A percentile compares a stretch with the other conserved stretches of the same genome.
These are phyloP conservation scores for Sonneratia alba DNA, from an alignment of 345 rosid genomes.

Conservation along the genomic window DNA sequence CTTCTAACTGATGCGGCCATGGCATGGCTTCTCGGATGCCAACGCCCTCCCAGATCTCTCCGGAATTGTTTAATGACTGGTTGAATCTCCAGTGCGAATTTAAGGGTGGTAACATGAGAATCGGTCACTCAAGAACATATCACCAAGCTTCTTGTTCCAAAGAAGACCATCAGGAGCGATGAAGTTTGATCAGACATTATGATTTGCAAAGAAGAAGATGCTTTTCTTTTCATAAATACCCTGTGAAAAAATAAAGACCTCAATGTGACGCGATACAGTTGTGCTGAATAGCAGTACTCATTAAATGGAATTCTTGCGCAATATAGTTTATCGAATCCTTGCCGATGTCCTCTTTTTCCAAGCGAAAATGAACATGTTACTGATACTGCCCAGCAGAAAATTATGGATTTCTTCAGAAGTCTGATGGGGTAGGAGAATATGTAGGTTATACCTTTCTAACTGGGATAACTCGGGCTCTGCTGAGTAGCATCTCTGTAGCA, in stretches of 20 bases:
- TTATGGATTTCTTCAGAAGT: not conserved
- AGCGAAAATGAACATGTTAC: not conserved
- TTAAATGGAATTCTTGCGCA: not conserved
- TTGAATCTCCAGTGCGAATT: no score
- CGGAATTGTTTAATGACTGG: no score
- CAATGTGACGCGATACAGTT: not conserved
- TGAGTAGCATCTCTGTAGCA: conserved; percentile 58
- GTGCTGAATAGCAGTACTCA: not conserved
- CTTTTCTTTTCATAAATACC: not conserved
- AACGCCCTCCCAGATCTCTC: no score
- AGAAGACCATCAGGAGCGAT: no score
- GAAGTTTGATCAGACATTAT: no score
- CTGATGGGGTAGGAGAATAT: not conserved
- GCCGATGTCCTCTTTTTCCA: not conserved
- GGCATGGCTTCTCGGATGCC: no score
- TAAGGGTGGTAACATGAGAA: no score
- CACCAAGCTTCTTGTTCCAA: no score
- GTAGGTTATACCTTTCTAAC: conserved; percentile 61
- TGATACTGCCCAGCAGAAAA: not conserved
- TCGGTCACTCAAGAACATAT: no score
- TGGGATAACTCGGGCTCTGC: conserved; percentile 76
- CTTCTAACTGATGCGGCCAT: no score
- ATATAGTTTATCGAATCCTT: not conserved
- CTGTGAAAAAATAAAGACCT: no score
- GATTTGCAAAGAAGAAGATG: not conserved